Evolutionary conservation across 768 basidiomycete species (phyloP).

Genomic region (Trametes sanguinea): DNA sequence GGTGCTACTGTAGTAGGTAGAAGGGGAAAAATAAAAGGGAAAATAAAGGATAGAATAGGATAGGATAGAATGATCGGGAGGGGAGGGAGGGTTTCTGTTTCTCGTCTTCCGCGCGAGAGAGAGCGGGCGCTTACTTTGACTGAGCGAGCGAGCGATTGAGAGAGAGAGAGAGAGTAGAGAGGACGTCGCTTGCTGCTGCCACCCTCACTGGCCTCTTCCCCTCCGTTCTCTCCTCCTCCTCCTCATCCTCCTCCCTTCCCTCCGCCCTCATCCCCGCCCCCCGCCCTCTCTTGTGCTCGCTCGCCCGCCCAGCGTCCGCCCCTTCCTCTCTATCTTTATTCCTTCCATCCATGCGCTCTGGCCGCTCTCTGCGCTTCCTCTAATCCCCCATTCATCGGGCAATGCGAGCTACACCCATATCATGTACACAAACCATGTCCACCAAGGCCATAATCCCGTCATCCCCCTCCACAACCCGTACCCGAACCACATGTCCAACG

Average conservation of each 20-base stretch:
- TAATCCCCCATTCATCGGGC: constrained; percentile 42
- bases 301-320: constrained; percentile 1
- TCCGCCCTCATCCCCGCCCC: constrained; percentile 7
- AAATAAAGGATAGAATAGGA: constrained; percentile 6
- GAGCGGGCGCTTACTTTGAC: background rate
- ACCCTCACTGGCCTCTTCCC: constrained; percentile 19
- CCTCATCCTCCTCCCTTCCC: constrained; percentile 1
- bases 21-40: constrained; percentile 12
- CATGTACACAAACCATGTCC: constrained; percentile 59
- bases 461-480: constrained; percentile 37
- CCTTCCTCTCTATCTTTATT: constrained; percentile 29
- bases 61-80: constrained; percentile 10
- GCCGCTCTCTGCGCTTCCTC: constrained; percentile 30
- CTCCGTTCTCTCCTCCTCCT: constrained; percentile 10
- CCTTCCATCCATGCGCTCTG: constrained; percentile 27
- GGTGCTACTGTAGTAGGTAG: background rate
- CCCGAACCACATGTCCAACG: constrained; percentile 36
- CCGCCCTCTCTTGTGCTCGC: background rate
- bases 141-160: constrained; percentile 1
- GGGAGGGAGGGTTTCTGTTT: constrained; percentile 16
- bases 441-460: constrained; percentile 43
- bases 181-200: constrained; percentile 11
- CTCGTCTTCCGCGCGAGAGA: constrained; percentile 23
- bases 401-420: constrained; percentile 53
- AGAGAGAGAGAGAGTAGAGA: background rate